Base-by-base conservation (phyloP, 139 green algal genomes). In the Volvox reticuliferus region DNA sequence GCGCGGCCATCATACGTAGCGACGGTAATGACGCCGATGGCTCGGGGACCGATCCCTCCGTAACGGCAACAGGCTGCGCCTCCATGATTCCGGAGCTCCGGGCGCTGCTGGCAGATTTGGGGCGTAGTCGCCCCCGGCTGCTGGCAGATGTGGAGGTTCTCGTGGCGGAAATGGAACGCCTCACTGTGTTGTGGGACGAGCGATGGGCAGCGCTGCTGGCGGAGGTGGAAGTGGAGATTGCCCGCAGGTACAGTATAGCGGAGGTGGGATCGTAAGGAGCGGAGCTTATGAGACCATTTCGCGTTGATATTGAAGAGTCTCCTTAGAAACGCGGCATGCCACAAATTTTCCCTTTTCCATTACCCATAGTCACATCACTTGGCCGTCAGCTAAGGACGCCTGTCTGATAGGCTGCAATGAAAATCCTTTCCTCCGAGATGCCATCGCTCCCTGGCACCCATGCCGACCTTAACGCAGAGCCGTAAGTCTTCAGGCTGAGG, bases 101-200 rank as follows among this genome's bases (percentile, higher is more conserved):
- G 91, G 88, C 73, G 24, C 65, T 96, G 93, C 78, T 96, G 36
- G 62, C 75, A 21, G 80, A 90, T 35, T 88, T 95, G 87, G 88
- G 93, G 1, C n/a, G 85, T 0, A 30, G 24, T 1, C 79, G 89
- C 26, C 93, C 94, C 33, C 87, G 80, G 30, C 87, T 92, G 78
- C 89, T 94, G 84, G 65, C 88, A 18, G 92, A 90, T 19, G 79
- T 94, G 50, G 50, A 85, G 55, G 28, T 95, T 32, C 89, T 93
- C n/a, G 63, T 94, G 37, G 84, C 79, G 30, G 92, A 94, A 76
- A 71, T 94, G 88, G 76, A 92, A 26, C 67, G 89, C 36, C 68
- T 94, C 33, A 89, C 86, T 32, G 89, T 96, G n/a, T 90, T 96
- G n/a, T 93, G 89, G 71, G 86, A 94, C 79, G 97, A 98, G 94